These are phyloP conservation scores for Aspergillus sp. DNA, from an alignment of 2,329 filamentous ascomycete genomes.

Conservation along the genomic window DNA sequence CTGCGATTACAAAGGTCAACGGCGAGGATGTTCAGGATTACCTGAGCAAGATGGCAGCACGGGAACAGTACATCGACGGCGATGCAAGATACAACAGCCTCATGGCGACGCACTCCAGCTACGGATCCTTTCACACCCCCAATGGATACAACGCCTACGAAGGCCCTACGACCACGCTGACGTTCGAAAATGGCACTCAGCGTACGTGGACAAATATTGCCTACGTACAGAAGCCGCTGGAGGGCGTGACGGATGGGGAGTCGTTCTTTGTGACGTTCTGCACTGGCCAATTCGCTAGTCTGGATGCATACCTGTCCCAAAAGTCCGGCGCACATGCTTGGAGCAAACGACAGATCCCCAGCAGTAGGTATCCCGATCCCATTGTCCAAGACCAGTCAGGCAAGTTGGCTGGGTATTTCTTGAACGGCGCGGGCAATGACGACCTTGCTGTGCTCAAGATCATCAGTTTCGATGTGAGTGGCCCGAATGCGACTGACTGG, in stretches of 20 bases:
- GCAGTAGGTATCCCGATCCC: slow-evolving; percentile 36
- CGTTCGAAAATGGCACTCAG: slow-evolving; percentile 29
- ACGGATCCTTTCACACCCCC: slow-evolving; percentile 1
- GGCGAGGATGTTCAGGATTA: slow-evolving; percentile 26
- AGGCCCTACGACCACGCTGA: slow-evolving; percentile 24
- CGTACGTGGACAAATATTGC: background rate
- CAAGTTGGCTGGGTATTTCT: slow-evolving; percentile 44
- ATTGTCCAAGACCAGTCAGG: slow-evolving; percentile 32
- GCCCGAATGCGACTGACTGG: slow-evolving; percentile 26
- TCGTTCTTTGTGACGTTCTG: slow-evolving; percentile 42
- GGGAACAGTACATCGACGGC: slow-evolving; percentile 21
- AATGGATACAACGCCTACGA: slow-evolving; percentile 22
- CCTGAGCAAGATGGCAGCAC: slow-evolving; percentile 20
- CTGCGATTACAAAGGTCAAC: slow-evolving; percentile 29
- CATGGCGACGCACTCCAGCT: slow-evolving; percentile 16
- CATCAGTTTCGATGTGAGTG: slow-evolving; percentile 32
- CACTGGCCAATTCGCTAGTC: slow-evolving; percentile 11
- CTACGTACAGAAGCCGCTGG: slow-evolving; percentile 20
- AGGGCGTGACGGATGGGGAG: slow-evolving; percentile 35
- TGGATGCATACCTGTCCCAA: background rate
- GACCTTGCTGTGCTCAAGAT: slow-evolving; percentile 47
- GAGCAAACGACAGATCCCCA: slow-evolving; percentile 12
- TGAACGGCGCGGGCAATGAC: slow-evolving; percentile 34
- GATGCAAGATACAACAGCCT: slow-evolving; percentile 32
- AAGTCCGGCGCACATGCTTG: slow-evolving; percentile 10